Evolutionary conservation across 2,329 filamentous ascomycete species (phyloP), one percentile per base, ranked within the genome.

Genomic region (Alternaria infectoria): DNA sequence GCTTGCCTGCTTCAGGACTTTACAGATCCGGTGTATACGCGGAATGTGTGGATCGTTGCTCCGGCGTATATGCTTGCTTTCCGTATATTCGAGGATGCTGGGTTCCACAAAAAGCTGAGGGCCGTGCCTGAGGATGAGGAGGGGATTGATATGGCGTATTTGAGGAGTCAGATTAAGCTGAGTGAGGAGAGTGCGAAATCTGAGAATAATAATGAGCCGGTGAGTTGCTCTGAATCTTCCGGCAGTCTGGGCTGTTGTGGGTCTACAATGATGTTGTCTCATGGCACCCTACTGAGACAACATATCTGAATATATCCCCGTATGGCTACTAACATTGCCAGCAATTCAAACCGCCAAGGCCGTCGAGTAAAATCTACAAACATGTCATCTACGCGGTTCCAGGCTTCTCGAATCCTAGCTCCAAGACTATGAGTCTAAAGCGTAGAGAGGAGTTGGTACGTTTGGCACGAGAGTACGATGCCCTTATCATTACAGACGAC

Each of bases 371-470:
- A 74, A 87, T 92, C 59, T 98, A 97, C 82, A 90, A 89, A 58
- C 92, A 97, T 76, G 78, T 97, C 70, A 90, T 99, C 70, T 98
- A 98, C 78, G 88, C 89, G 30, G 93, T 97, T 13, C 93, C 96
- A 0, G 93, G 93, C 0, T 96, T 94, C 78, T 89, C 92, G 52
- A 98, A 98, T 75, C 96, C 96, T 0, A 93, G 91, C 0, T 93
- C 91, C 28, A 91, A 90, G 74, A 93, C 92, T 4, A 95, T 96
- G 89, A 89, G 90, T 13, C 79, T 93, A 4, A 77, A 80, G 17
- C 87, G 91, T 26, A 87, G 96, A 4, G 82, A 89, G 66, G 83
- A 83, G 11, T 85, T 98, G 5, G 89, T 98, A 23, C 82, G 83
- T n/a, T 80, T 97, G 7, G 95, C 95, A 0, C 86, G 95, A 60